These are phyloP conservation scores for Arthroderma uncinatum DNA, from an alignment of 2,329 filamentous ascomycete species.

Conservation along the genomic window DNA sequence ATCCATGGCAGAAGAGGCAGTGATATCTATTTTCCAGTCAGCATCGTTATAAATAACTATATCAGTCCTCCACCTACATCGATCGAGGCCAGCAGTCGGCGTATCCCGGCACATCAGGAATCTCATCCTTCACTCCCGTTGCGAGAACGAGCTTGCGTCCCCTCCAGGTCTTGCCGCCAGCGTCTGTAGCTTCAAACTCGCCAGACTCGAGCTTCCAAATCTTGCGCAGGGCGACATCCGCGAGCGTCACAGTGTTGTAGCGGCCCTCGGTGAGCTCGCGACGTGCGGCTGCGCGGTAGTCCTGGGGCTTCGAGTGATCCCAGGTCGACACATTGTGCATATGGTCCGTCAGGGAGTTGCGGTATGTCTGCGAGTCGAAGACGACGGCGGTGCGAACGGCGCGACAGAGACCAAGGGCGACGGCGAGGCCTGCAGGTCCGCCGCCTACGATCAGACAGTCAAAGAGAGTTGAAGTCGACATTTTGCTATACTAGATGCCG, in stretches of 20 bases:
- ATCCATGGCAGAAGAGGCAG: constrained; percentile 51
- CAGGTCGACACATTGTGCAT: constrained; percentile 38
- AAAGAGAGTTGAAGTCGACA: neutral
- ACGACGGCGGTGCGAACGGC: constrained; percentile 31
- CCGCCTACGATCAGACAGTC: constrained; percentile 23
- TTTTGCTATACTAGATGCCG: neutral
- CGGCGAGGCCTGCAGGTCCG: constrained; percentile 25
- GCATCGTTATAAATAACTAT: neutral
- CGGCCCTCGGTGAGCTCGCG: constrained; percentile 25
- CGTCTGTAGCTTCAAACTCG: constrained; percentile 34
- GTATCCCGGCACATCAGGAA: constrained; percentile 45
- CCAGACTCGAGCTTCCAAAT: constrained; percentile 15
- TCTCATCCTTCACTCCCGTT: constrained; percentile 42
- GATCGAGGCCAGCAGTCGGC: constrained; percentile 44
- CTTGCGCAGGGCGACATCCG: constrained; percentile 8
- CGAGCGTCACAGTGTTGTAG: constrained; percentile 27
- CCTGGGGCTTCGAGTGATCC: constrained; percentile 28
- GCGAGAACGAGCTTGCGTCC: constrained; percentile 48
- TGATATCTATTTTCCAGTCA: constrained; percentile 37
- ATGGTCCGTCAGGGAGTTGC: constrained; percentile 34
- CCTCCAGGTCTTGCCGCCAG: constrained; percentile 32
- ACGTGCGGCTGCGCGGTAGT: constrained; percentile 25
- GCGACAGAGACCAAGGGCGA: constrained; percentile 31
- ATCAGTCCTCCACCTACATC: constrained; percentile 29
- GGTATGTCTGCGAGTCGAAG: constrained; percentile 36